Conservation (phyloP, 345 rosid species). For the Acer saccharum region DNA sequence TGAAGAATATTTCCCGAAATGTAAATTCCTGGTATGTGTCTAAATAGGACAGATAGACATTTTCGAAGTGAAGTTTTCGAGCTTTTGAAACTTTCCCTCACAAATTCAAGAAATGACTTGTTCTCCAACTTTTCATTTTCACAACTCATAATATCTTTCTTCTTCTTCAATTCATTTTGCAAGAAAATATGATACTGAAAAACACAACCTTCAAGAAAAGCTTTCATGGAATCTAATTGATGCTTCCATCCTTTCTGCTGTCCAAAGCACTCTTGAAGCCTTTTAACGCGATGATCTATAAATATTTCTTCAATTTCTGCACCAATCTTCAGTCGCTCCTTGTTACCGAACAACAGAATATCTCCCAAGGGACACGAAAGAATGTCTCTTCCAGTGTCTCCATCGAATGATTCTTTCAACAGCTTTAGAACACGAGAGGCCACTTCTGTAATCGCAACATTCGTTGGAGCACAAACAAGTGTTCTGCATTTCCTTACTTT, state of each 20-base stretch:
- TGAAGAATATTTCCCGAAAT: conserved; percentile 18
- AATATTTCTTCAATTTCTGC: conserved; percentile 35
- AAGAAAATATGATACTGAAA: conserved; percentile 21
- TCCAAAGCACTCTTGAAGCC: conserved; percentile 30
- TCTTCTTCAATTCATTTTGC: conserved; percentile 25
- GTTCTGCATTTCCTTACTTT: conserved; percentile 36
- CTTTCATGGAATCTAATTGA: conserved; percentile 22
- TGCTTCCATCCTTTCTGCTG: conserved; percentile 27
- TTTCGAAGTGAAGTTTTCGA: conserved; percentile 13
- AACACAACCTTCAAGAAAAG: conserved; percentile 29
- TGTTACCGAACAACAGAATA: conserved; percentile 44
- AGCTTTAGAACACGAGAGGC: conserved; percentile 45
- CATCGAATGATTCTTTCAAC: conserved; percentile 23
- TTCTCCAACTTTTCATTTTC: conserved; percentile 7
- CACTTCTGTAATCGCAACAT: conserved; percentile 49
- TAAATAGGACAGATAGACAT: conserved; percentile 23
- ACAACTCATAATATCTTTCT: background rate
- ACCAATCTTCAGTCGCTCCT: conserved; percentile 33
- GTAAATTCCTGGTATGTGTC: conserved; percentile 30
- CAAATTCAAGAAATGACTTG: conserved; percentile 35
- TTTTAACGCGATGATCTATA: conserved; percentile 39
- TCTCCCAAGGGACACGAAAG: conserved; percentile 28
- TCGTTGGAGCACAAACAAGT: conserved; percentile 50
- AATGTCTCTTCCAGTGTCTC: conserved; percentile 7
- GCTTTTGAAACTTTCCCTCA: conserved; percentile 19